Evolutionary conservation across 768 basidiomycete species (phyloP).

Genomic region (Dacryopinax primogenitus): DNA sequence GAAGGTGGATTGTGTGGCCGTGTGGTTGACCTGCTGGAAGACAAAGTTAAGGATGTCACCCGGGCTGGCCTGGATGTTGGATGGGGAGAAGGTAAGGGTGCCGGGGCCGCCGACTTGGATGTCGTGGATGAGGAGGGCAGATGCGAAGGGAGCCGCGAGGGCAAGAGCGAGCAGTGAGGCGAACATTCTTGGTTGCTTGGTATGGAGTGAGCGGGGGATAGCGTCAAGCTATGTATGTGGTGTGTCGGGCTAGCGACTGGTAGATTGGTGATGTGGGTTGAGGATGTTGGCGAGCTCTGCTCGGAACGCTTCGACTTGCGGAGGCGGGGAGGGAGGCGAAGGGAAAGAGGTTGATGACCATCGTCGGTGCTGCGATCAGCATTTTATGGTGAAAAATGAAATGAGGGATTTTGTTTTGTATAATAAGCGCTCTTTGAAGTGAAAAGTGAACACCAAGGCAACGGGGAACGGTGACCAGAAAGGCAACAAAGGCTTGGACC

Average conservation of each 20-base stretch:
- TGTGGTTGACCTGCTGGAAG: slow-evolving; percentile 52
- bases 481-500: no score
- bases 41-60: slow-evolving; percentile 44
- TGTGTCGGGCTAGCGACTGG: not conserved
- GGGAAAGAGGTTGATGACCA: not conserved
- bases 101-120: slow-evolving; percentile 34
- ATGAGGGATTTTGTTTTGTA: not conserved
- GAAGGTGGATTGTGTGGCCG: slow-evolving; percentile 35
- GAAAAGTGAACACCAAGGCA: not conserved
- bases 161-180: not conserved
- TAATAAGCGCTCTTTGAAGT: not conserved
- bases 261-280: not conserved
- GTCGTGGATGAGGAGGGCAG: slow-evolving; percentile 20
- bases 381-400: not conserved
- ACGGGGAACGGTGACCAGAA: not conserved
- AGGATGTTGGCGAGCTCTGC: not conserved
- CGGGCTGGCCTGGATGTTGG: slow-evolving; percentile 36
- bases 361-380: not conserved
- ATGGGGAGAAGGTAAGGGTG: slow-evolving; percentile 34
- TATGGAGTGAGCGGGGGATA: not conserved
- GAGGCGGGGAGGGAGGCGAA: not conserved
- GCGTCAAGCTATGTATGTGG: slow-evolving; percentile 6
- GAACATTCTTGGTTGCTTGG: not conserved
- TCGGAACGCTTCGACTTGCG: not conserved
- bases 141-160: not conserved